Percentiles rank a stretch among this genome's conserved stretches.
These are phyloP conservation scores for Trametes maxima DNA, from an alignment of 768 basidiomycete genomes.

Conservation along the genomic window DNA sequence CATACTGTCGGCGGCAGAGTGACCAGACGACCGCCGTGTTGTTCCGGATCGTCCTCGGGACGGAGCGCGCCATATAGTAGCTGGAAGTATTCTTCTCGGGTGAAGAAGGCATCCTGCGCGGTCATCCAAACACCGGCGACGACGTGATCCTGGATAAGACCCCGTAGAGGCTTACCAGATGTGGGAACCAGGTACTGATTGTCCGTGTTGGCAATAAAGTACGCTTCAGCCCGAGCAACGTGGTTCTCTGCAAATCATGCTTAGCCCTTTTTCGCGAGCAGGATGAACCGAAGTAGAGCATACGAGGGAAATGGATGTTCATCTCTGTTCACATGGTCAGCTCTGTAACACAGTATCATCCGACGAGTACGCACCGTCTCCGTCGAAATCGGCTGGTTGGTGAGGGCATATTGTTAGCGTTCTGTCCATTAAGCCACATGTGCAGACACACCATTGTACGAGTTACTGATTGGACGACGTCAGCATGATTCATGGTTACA, in stretches of 20 bases:
- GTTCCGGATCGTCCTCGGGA: conserved; percentile 75
- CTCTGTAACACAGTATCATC: not conserved
- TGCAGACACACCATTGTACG: conserved; percentile 79
- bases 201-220: conserved; percentile 94
- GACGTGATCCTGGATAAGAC: conserved; percentile 98
- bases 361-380: conserved; percentile 62
- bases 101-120: conserved; percentile 91
- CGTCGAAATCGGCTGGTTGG: conserved; percentile 86
- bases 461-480: conserved; percentile 63
- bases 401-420: not conserved
- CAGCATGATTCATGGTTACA: not conserved
- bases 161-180: conserved; percentile 95
- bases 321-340: conserved; percentile 64
- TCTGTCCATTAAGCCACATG: not conserved
- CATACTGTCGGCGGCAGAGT: conserved; percentile 92
- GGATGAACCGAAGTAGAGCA: conserved; percentile 35
- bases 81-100: conserved; percentile 94
- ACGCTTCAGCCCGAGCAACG: conserved; percentile 91
- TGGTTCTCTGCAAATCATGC: conserved; percentile 70
- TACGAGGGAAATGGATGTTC: conserved; percentile 99
- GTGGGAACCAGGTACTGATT: conserved; percentile 99
- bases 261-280: conserved; percentile 4
- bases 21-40: conserved; percentile 59
- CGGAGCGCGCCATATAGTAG: conserved; percentile 91
- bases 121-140: conserved; percentile 99